Base-by-base conservation (phyloP, 768 basidiomycete genomes). In the Rhizopogon vulgaris region DNA sequence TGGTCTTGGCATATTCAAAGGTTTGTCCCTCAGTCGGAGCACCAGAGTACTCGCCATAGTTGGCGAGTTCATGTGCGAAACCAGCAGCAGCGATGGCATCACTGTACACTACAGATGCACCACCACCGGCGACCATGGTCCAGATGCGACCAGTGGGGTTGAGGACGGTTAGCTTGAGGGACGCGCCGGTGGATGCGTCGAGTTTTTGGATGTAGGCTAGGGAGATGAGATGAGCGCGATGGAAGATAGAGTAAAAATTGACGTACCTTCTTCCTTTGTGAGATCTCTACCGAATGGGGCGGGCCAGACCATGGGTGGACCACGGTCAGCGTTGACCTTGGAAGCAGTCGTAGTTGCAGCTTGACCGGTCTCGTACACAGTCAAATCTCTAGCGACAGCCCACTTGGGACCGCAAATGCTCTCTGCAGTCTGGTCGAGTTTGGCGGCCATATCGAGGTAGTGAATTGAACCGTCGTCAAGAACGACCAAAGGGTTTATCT, bases 41-140 rank as follows among this genome's bases (percentile, higher is more conserved):
- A 65, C 96, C 96, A 61, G 90, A 93, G 79, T 99, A 98, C 74
- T 98, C 96, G 62, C 96, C 96, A 64, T 98, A 98, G 79, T 98
- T 99, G 69, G 95, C 95, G 58, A 99, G 87, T 70, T 99, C 96
- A 66, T 96, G 82, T 17, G 96, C 94, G 65, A 84, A 98, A 34
- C 95, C 95, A 64, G 93, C 91, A 6, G 95, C 94, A 48, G 85
- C 86, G 56, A 89, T 89, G 58, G 87, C 87, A 57, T 89, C 87
- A 6, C 76, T 78, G 63, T 84, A 84, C 38, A 83, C 80, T 56
- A 84, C 81, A 6, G 78, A 81, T 22, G 82, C 81, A 76, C 92
- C 92, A 65, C 96, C 96, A 74, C 95, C 96, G 50, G 96, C 95
- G 51, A 99, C 96, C 95, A 98, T 98, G 60, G 96, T 98, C 96